A percentile compares a stretch with the other conserved stretches of the same genome.
Conservation (phyloP, 139 green algal species). For the Bryopsis sp. region DNA sequence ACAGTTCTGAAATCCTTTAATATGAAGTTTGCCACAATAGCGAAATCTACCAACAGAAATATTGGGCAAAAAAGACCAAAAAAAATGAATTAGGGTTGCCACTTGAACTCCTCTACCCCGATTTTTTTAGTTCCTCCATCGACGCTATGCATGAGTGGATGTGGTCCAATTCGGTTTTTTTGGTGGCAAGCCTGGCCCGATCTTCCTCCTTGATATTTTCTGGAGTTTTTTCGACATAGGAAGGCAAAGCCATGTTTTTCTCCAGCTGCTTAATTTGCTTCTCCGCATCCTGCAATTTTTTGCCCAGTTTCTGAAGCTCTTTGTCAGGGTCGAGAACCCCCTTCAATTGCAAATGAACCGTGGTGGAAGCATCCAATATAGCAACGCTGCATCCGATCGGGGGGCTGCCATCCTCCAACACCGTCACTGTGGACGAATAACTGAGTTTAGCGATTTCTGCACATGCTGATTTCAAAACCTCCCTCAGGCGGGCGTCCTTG, state of each 20-base stretch:
- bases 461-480: conserved; percentile 27
- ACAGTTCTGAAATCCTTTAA: no score
- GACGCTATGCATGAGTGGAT: conserved; percentile 21
- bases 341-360: conserved; percentile 53
- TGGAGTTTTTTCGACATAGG: conserved; percentile 70
- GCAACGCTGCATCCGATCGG: conserved; percentile 65
- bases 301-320: conserved; percentile 84
- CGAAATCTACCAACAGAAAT: no score
- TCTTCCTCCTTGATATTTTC: conserved; percentile 38
- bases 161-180: conserved; percentile 43
- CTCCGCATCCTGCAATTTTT: conserved; percentile 57
- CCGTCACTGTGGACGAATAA: conserved; percentile 26
- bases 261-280: conserved; percentile 33
- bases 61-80: no score
- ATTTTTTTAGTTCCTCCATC: conserved; percentile 12
- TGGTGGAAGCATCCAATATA: conserved; percentile 73
- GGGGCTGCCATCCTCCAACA: conserved; percentile 32
- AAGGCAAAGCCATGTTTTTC: conserved; percentile 39
- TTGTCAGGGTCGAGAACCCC: conserved; percentile 81
- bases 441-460: conserved; percentile 52
- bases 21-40: no score
- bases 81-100: no score
- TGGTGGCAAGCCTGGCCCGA: conserved; percentile 34
- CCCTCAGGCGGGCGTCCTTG: conserved; percentile 24
- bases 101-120: no score